A percentile compares a stretch with the other conserved stretches of the same genome.
Evolutionary conservation across 139 green algal genomes (phyloP).

Genomic region (Haematococcus lacustris): DNA sequence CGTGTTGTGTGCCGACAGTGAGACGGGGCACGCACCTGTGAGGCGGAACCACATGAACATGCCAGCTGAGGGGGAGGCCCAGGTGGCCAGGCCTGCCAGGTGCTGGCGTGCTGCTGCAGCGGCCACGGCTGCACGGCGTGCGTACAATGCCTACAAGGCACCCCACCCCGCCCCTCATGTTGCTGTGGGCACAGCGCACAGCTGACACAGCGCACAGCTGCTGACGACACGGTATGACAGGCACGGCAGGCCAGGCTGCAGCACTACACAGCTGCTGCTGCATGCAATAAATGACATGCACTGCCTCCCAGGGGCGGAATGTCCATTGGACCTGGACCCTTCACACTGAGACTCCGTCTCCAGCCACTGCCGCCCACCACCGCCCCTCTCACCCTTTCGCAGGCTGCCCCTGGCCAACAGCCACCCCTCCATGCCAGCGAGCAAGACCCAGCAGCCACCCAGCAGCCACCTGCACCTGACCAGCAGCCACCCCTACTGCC

Average conservation of each 20-base stretch:
- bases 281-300: neutral
- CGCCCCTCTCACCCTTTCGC: neutral
- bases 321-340: too few species aligned
- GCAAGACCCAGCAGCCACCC: neutral
- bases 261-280: neutral
- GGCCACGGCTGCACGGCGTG: slow-evolving; percentile 3
- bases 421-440: too few species aligned
- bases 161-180: neutral
- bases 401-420: neutral
- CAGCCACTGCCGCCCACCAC: neutral
- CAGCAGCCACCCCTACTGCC: too few species aligned
- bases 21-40: neutral
- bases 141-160: slow-evolving; percentile 15
- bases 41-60: slow-evolving; percentile 32
- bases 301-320: too few species aligned
- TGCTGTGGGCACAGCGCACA: too few species aligned
- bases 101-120: slow-evolving; percentile 4
- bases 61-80: neutral
- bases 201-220: neutral
- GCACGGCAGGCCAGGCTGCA: neutral
- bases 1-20: too few species aligned
- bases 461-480: too few species aligned
- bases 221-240: neutral
- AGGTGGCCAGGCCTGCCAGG: slow-evolving; percentile 11
- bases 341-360: too few species aligned